phyloP scores from a whole-genome alignment of 257 asterid species.

The Nemophila menziesii region DNA sequence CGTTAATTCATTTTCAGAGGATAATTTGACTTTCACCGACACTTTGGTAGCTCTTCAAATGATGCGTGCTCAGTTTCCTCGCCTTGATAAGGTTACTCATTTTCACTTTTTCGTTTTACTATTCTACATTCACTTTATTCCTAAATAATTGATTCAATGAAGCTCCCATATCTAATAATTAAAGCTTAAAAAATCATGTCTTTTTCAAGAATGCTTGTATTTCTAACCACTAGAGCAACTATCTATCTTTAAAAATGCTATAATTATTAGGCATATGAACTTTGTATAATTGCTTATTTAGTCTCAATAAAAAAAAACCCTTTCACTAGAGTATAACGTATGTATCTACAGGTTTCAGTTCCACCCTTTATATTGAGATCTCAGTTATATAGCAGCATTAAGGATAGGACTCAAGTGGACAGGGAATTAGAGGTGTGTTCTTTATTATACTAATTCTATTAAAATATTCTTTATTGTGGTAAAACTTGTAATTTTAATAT shows the following conservation, averaged over 20 bases:
- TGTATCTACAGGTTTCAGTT: constrained; percentile 49
- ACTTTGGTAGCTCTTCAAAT: constrained; percentile 82
- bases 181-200: no score
- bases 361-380: constrained; percentile 73
- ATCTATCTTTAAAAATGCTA: not conserved
- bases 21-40: constrained; percentile 54
- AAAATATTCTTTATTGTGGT: not conserved
- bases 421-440: constrained; percentile 81
- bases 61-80: constrained; percentile 94
- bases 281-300: constrained; percentile 6
- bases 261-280: not conserved
- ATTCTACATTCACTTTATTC: no score
- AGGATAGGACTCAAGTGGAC: constrained; percentile 93
- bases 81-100: constrained; percentile 39
- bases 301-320: not conserved
- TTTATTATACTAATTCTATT: not conserved
- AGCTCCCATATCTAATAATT: no score
- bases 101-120: no score
- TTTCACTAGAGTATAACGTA: constrained; percentile 3
- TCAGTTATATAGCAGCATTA: constrained; percentile 87
- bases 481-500: no score
- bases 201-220: not conserved
- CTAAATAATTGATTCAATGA: no score
- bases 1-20: constrained; percentile 34
- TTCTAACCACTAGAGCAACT: no score